These are phyloP conservation scores for Penicillium waksmanii DNA, from an alignment of 495 filamentous ascomycete species.

Conservation along the genomic window DNA sequence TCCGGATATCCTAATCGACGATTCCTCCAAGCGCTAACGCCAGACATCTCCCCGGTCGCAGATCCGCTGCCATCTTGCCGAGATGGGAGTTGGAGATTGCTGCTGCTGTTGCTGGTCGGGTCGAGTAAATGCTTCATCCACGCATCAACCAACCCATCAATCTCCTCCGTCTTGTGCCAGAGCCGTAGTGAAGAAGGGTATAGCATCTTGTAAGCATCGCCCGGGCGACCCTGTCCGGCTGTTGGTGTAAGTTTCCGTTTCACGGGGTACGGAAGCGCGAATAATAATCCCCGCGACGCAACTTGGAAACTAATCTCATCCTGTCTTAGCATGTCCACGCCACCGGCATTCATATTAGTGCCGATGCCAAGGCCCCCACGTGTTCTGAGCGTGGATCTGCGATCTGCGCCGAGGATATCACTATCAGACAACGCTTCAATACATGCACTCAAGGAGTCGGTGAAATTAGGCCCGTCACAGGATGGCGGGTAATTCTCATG, in stretches of 20 bases:
- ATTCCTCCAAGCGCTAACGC: conserved; percentile 42
- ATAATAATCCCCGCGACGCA: conserved; percentile 79
- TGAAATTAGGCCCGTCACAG: conserved; percentile 64
- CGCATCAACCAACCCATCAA: conserved; percentile 69
- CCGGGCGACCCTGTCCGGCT: conserved; percentile 28
- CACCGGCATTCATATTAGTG: conserved; percentile 52
- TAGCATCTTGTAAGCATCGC: conserved; percentile 79
- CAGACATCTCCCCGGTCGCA: not conserved
- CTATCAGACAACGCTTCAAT: conserved; percentile 85
- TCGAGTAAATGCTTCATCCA: conserved; percentile 49
- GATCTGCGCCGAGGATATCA: conserved; percentile 69
- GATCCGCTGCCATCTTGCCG: too few species aligned
- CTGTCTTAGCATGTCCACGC: conserved; percentile 73
- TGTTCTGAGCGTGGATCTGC: conserved; percentile 30
- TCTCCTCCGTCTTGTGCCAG: conserved; percentile 77
- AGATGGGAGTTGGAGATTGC: too few species aligned
- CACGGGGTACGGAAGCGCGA: conserved; percentile 83
- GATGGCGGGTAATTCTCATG: conserved; percentile 94
- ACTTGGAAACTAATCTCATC: conserved; percentile 92
- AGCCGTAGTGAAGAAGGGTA: conserved; percentile 79
- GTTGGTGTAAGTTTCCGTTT: conserved; percentile 57
- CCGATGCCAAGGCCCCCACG: conserved; percentile 34
- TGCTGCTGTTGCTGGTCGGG: too few species aligned
- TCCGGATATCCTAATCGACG: conserved; percentile 11
- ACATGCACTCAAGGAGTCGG: conserved; percentile 72